Percentiles rank a stretch among this genome's conserved stretches.
These are phyloP conservation scores for Pilaira anomala DNA, from an alignment of 192 early-diverging fungal species.

Conservation along the genomic window DNA sequence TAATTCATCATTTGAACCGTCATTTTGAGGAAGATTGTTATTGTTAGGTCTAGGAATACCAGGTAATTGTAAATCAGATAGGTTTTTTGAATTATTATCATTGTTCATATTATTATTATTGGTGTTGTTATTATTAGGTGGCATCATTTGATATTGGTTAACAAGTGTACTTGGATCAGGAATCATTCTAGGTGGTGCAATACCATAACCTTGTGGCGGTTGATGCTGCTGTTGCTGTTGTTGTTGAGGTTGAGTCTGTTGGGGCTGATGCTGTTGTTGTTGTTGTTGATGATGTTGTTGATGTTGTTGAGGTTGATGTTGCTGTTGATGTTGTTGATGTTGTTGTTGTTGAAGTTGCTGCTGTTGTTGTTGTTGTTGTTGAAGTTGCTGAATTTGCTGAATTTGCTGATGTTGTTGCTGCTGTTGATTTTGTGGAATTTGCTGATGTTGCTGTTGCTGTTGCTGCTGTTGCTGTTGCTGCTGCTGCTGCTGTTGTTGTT, in stretches of 20 bases:
- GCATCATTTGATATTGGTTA: conserved; percentile 19
- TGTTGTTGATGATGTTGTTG: background rate
- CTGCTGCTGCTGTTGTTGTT: conserved; percentile 1
- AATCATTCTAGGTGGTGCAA: conserved; percentile 1
- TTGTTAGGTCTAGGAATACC: conserved; percentile 23
- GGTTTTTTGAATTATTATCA: background rate
- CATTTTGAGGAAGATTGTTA: conserved; percentile 63
- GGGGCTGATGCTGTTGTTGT: background rate
- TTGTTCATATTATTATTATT: too few species aligned
- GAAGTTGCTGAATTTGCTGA: background rate
- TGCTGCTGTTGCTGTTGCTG: background rate
- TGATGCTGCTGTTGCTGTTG: background rate
- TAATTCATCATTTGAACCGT: conserved; percentile 47
- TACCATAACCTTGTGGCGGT: conserved; percentile 1
- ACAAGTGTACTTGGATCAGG: conserved; percentile 6
- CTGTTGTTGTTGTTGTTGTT: conserved; percentile 10
- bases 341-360: conserved; percentile 9
- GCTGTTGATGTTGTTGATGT: conserved; percentile 4
- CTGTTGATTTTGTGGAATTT: background rate
- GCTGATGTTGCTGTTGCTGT: conserved; percentile 4
- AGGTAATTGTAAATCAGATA: conserved; percentile 21
- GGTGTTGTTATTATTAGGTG: background rate
- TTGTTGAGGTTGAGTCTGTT: background rate
- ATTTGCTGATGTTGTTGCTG: conserved; percentile 23
- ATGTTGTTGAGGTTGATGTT: background rate